Percentiles rank a stretch among this genome's conserved stretches.
Conservation (phyloP, 805 yeast species). For the Kodamaea hsintzibuensis region DNA sequence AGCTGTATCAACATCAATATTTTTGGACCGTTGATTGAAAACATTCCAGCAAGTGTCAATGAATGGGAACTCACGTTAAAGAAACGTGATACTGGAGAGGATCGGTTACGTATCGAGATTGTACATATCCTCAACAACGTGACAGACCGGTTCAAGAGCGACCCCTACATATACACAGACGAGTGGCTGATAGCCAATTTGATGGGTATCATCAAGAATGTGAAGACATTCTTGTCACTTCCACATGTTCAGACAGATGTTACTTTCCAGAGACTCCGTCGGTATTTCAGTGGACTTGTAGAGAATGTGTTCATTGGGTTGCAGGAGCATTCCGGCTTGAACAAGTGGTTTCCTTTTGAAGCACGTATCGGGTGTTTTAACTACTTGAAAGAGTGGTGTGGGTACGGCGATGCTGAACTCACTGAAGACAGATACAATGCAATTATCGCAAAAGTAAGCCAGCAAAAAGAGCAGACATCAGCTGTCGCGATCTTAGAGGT, state of each 20-base stretch:
- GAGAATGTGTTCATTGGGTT: slow-evolving; percentile 69
- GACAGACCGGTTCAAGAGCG: slow-evolving; percentile 58
- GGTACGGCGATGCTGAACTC: slow-evolving; percentile 69
- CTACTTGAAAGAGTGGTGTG: slow-evolving; percentile 92
- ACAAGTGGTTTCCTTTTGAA: slow-evolving; percentile 77
- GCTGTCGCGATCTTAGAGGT: slow-evolving; percentile 77
- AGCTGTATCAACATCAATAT: slow-evolving; percentile 90
- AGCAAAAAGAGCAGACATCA: slow-evolving; percentile 44
- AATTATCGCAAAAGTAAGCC: slow-evolving; percentile 50
- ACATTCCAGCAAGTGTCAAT: slow-evolving; percentile 59
- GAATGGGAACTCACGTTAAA: slow-evolving; percentile 44
- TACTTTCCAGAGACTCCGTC: slow-evolving; percentile 72
- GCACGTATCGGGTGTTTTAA: slow-evolving; percentile 82
- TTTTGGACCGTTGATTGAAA: slow-evolving; percentile 77
- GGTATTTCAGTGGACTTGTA: slow-evolving; percentile 80
- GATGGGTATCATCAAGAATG: slow-evolving; percentile 59
- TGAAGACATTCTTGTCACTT: slow-evolving; percentile 58
- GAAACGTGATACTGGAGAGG: slow-evolving; percentile 36
- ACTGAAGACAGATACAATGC: slow-evolving; percentile 65
- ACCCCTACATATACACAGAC: slow-evolving; percentile 56
- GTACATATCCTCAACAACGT: slow-evolving; percentile 72
- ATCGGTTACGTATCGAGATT: slow-evolving; percentile 66
- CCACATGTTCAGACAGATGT: slow-evolving; percentile 62
- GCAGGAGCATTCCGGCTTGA: slow-evolving; percentile 37
- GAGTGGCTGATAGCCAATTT: slow-evolving; percentile 67